phyloP scores from a whole-genome alignment of 352 stramenopile species.

The Phytophthora tubulina region DNA sequence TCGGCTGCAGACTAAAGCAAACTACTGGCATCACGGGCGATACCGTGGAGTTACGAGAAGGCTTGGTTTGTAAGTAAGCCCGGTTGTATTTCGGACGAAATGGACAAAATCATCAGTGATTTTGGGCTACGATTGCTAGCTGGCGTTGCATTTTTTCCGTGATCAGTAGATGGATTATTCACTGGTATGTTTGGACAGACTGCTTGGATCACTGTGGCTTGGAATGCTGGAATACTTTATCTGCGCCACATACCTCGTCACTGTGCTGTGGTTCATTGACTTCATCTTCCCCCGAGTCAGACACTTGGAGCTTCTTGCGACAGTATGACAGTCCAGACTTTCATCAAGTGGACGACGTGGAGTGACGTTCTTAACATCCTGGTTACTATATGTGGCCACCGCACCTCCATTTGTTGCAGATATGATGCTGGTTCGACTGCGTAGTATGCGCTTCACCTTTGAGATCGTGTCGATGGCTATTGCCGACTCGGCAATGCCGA shows the following conservation, averaged over 20 bases:
- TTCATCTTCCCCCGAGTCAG: constrained; percentile 7
- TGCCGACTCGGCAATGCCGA: background rate
- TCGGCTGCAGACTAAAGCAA: constrained; percentile 13
- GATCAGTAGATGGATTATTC: constrained; percentile 29
- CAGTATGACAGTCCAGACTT: constrained; percentile 36
- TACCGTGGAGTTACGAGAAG: constrained; percentile 28
- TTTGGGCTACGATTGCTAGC: constrained; percentile 30
- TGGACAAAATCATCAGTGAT: constrained; percentile 36
- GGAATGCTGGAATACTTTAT: constrained; percentile 39
- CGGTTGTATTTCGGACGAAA: constrained; percentile 39
- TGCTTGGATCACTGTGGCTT: constrained; percentile 27
- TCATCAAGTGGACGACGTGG: constrained; percentile 38
- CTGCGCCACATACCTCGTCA: constrained; percentile 43
- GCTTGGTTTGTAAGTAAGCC: constrained; percentile 27
- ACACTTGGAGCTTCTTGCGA: constrained; percentile 20
- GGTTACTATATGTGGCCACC: background rate
- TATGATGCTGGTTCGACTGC: constrained; percentile 17
- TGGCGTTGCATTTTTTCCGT: constrained; percentile 33
- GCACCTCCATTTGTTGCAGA: constrained; percentile 11
- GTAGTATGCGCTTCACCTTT: constrained; percentile 10
- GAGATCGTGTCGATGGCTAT: constrained; percentile 31
- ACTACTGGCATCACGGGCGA: constrained; percentile 13
- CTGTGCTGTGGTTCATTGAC: constrained; percentile 42
- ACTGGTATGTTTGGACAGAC: background rate
- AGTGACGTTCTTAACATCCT: constrained; percentile 15